These are phyloP conservation scores for Physcomitrium patens DNA, from an alignment of 225 moss, liverwort and hornwort species.

Conservation along the genomic window DNA sequence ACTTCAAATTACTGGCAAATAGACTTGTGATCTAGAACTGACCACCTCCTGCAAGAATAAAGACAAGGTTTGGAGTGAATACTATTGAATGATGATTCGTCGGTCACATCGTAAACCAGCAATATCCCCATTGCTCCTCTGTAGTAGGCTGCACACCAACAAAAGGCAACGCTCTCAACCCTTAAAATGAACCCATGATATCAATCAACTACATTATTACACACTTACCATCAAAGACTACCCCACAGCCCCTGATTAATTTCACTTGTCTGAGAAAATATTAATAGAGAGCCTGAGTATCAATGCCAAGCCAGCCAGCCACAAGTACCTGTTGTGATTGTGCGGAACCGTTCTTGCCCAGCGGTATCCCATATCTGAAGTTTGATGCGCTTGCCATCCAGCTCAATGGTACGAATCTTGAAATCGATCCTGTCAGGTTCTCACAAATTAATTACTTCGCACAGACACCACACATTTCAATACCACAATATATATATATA, in stretches of 20 bases:
- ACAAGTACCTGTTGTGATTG: constrained; percentile 76
- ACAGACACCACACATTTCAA: constrained; percentile 8
- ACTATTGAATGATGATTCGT: constrained; percentile 87
- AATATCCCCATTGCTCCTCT: constrained; percentile 85
- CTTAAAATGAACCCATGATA: background rate
- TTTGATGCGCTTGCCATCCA: constrained; percentile 83
- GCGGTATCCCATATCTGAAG: constrained; percentile 90
- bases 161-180: background rate
- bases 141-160: constrained; percentile 67
- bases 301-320: background rate
- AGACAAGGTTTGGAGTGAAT: constrained; percentile 31
- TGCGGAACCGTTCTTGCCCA: constrained; percentile 83
- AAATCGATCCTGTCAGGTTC: constrained; percentile 68
- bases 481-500: background rate
- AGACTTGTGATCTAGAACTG: background rate
- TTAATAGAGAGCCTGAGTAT: too few species aligned
- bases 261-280: too few species aligned
- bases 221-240: too few species aligned
- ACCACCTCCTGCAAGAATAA: constrained; percentile 9
- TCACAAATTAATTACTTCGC: background rate
- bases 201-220: background rate
- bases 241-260: too few species aligned
- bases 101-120: constrained; percentile 83
- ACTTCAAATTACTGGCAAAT: background rate
- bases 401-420: constrained; percentile 84